A percentile compares a stretch with the other conserved stretches of the same genome.
phyloP scores from a whole-genome alignment of 495 filamentous ascomycete species.

The Staphylotrichum longicolle region DNA sequence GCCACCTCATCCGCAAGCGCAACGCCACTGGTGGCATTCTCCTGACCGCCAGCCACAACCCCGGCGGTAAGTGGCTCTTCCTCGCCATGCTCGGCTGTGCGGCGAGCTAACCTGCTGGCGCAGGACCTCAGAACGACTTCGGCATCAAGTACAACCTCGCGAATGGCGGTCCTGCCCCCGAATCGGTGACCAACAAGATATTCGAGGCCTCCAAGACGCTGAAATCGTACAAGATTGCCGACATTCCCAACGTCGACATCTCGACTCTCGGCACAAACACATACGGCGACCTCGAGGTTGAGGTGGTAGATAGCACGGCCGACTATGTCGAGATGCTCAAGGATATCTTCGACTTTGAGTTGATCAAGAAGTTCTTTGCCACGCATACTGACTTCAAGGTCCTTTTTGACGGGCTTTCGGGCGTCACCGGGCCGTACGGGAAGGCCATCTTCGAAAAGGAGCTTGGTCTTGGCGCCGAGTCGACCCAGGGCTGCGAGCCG shows the following conservation, averaged over 20 bases:
- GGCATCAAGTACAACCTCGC: constrained; percentile 99
- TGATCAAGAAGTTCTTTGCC: constrained; percentile 90
- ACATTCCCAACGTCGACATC: constrained; percentile 84
- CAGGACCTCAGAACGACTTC: constrained; percentile 90
- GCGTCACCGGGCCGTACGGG: constrained; percentile 94
- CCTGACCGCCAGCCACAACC: constrained; percentile 96
- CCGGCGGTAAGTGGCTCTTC: constrained; percentile 68
- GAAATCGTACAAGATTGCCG: constrained; percentile 84
- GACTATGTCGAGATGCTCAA: constrained; percentile 96
- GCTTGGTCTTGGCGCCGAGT: constrained; percentile 70
- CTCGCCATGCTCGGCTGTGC: neutral
- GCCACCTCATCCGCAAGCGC: constrained; percentile 88
- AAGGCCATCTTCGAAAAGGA: constrained; percentile 92
- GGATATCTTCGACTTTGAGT: constrained; percentile 93
- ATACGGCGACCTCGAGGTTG: constrained; percentile 84
- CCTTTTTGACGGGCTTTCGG: constrained; percentile 89
- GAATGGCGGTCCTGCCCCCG: constrained; percentile 93
- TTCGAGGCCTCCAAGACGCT: constrained; percentile 84
- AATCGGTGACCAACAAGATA: constrained; percentile 96
- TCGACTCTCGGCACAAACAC: constrained; percentile 74
- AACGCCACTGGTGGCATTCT: constrained; percentile 95
- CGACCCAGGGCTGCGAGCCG: constrained; percentile 90
- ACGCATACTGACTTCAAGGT: constrained; percentile 90
- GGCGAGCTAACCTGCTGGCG: constrained; percentile 3
- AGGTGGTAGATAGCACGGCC: constrained; percentile 85